phyloP scores from a whole-genome alignment of 148 eudicot genomes.

The Dysphania ambrosioides region DNA sequence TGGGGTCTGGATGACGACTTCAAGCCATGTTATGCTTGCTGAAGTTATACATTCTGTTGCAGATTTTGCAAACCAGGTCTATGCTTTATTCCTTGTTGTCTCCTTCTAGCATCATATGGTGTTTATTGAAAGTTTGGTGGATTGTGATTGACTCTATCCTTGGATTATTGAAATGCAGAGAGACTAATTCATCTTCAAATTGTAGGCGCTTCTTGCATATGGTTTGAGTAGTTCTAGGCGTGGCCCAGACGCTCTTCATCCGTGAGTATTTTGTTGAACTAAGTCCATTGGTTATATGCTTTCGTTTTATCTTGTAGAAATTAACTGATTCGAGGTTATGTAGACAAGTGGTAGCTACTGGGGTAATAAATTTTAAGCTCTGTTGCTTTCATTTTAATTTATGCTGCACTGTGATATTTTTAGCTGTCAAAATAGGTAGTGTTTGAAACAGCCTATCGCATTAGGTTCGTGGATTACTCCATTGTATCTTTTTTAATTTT shows the following conservation, averaged over 20 bases:
- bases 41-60: conserved; percentile 89
- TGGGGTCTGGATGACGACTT: conserved; percentile 86
- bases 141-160: conserved; percentile 18
- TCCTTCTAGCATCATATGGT: conserved; percentile 6
- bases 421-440: too few species aligned
- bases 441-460: not conserved
- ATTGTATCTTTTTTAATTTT: too few species aligned
- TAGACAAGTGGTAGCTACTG: too few species aligned
- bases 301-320: not conserved
- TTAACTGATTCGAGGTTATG: not conserved
- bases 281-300: not conserved
- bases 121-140: not conserved
- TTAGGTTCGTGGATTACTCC: not conserved
- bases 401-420: too few species aligned
- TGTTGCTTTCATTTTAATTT: too few species aligned
- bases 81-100: not conserved
- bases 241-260: conserved; percentile 96
- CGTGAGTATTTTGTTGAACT: conserved; percentile 50
- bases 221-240: conserved; percentile 95
- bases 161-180: conserved; percentile 27
- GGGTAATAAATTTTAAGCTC: too few species aligned
- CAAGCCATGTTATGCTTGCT: conserved; percentile 96
- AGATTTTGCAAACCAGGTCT: conserved; percentile 96
- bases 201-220: conserved; percentile 94
- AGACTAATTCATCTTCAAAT: conserved; percentile 42